Percentiles rank a stretch among this genome's conserved stretches.
Evolutionary conservation across 495 filamentous ascomycete species (phyloP).

Genomic region (Bombardia bombarda): DNA sequence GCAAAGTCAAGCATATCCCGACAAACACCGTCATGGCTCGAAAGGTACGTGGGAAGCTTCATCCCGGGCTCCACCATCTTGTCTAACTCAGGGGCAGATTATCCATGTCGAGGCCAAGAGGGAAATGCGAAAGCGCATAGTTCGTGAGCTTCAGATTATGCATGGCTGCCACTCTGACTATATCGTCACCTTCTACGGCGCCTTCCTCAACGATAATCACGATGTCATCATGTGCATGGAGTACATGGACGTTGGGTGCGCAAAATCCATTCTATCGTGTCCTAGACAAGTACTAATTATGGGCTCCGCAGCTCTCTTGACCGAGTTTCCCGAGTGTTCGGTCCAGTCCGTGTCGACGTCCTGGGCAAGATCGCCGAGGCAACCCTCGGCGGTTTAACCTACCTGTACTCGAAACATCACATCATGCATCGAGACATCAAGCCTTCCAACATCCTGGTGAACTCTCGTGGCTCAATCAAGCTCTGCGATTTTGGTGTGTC

Average conservation of each 20-base stretch:
- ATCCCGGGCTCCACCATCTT: not conserved
- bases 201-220: slow-evolving; percentile 88
- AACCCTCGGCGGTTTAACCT: slow-evolving; percentile 86
- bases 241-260: slow-evolving; percentile 98
- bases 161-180: slow-evolving; percentile 94
- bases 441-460: slow-evolving; percentile 93
- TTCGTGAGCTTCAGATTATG: slow-evolving; percentile 94
- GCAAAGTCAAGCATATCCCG: slow-evolving; percentile 91
- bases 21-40: slow-evolving; percentile 95
- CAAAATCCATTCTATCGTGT: slow-evolving; percentile 1
- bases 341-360: slow-evolving; percentile 94
- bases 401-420: slow-evolving; percentile 86
- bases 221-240: slow-evolving; percentile 99
- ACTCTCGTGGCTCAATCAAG: slow-evolving; percentile 90
- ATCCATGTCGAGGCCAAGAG: slow-evolving; percentile 98
- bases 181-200: slow-evolving; percentile 96
- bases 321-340: slow-evolving; percentile 86
- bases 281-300: slow-evolving; percentile 25
- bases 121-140: slow-evolving; percentile 89
- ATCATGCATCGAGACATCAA: slow-evolving; percentile 99
- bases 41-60: slow-evolving; percentile 56
- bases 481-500: slow-evolving; percentile 97
- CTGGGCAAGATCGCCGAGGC: slow-evolving; percentile 98
- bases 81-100: slow-evolving; percentile 48
- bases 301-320: slow-evolving; percentile 67